Base-by-base conservation (phyloP, 1,139 yeast genomes). In the Kodamaea ohmeri region DNA sequence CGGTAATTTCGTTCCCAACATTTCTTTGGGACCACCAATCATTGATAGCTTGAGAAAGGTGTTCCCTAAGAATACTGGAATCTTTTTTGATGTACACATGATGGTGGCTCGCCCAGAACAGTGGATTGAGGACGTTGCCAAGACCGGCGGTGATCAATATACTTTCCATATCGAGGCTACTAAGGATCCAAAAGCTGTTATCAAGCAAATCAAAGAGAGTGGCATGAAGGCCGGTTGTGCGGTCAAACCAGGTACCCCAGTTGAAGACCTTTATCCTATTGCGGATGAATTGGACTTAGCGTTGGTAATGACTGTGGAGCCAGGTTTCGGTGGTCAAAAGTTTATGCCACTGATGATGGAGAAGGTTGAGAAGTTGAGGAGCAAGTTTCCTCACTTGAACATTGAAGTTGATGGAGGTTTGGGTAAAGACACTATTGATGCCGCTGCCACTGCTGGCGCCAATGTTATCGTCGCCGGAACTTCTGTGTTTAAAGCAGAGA, bases 391-490 rank as follows among this genome's bases (percentile, higher is more conserved):
- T 13, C 59, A 80, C 25, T 69, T 90, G 59, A 81, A 92, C 62
- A 86, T 92, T 51, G 94, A 92, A 66, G 99, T 92, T 24, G 99
- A 92, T 59, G 99, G 99, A 45, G 99, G 99, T 0, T 71, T 92
- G 47, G 95, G 95, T 42, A 81, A 80, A 49, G 89, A 78, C 35
- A 92, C 95, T 5, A 80, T 88, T 39, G 84, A 78, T 38, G 74
- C 73, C 25, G 97, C 97, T 40, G 96, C 97, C 16, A 73, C 74
- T 41, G 97, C 97, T 8, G 97, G 97, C 40, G 98, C 98, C 38
- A 92, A 92, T 60, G 97, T 92, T 34, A 90, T 94, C 57, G 99
- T 92, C 38, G 97, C 98, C 2, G 99, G 99, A 31, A 92, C 98
- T 13, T 77, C 95, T 37, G 94, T 90, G 13, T 92, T 89, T 67